These are phyloP conservation scores for Eragrostis nindensis DNA, from an alignment of 176 grass and related monocot genomes.

Conservation along the genomic window DNA sequence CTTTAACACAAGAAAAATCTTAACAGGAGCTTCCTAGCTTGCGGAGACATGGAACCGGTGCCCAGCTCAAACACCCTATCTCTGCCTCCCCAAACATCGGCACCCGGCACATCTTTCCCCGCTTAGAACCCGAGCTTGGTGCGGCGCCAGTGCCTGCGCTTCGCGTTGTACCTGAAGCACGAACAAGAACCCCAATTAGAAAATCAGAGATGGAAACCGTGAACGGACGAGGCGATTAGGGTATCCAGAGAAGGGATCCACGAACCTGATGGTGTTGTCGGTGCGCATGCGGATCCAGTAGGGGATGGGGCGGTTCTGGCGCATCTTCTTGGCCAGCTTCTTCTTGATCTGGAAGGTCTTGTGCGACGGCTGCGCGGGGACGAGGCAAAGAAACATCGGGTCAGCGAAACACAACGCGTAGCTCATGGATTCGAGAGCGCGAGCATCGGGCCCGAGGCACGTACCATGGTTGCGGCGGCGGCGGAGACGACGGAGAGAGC, in stretches of 20 bases:
- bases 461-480: constrained; percentile 51
- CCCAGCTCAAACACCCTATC: not conserved
- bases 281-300: constrained; percentile 98
- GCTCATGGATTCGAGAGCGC: not conserved
- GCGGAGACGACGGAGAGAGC: not conserved
- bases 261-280: constrained; percentile 86
- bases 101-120: not conserved
- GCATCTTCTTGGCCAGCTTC: constrained; percentile 93
- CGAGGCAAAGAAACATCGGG: not conserved
- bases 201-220: not conserved
- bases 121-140: constrained; percentile 95
- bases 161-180: constrained; percentile 80
- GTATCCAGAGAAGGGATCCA: too few relatives aligned
- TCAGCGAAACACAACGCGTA: not conserved
- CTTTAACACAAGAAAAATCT: constrained; percentile 39
- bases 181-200: not conserved
- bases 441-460: not conserved
- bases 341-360: constrained; percentile 95
- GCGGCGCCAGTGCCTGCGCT: constrained; percentile 98
- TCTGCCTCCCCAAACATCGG: not conserved
- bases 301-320: constrained; percentile 96
- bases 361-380: constrained; percentile 70
- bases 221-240: not conserved
- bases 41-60: not conserved
- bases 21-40: constrained; percentile 22